phyloP scores from a whole-genome alignment of 257 asterid species.

The Knoxia roxburghii region DNA sequence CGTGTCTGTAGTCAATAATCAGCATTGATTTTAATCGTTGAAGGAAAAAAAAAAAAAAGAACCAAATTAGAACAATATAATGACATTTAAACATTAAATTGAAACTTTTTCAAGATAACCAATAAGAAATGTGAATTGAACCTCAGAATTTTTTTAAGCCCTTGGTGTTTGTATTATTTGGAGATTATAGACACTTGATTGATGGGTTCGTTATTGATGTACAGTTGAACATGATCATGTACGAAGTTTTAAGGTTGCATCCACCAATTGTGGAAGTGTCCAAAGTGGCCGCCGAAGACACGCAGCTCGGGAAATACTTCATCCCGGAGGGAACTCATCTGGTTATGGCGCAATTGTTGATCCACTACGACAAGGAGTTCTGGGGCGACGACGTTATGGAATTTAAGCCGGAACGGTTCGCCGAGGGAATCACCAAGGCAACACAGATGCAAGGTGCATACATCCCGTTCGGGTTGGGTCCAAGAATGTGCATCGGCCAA shows the following conservation, averaged over 20 bases:
- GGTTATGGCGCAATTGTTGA: constrained; percentile 22
- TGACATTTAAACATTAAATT: too few species aligned
- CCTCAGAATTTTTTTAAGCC: too few species aligned
- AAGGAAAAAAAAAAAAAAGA: too few species aligned
- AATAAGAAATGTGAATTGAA: too few species aligned
- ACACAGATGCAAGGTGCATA: constrained; percentile 29
- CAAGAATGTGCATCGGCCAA: constrained; percentile 42
- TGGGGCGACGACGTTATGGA: constrained; percentile 45
- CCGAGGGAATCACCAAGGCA: constrained; percentile 35
- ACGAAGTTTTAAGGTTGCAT: constrained; percentile 43
- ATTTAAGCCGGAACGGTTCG: constrained; percentile 43
- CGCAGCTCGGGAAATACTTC: constrained; percentile 30
- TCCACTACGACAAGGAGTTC: constrained; percentile 29
- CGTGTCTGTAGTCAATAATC: too few species aligned
- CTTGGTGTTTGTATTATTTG: too few species aligned
- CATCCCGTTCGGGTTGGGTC: constrained; percentile 49
- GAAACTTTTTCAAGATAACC: too few species aligned
- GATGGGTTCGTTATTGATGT: too few species aligned
- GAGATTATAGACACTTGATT: too few species aligned
- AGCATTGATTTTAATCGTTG: too few species aligned
- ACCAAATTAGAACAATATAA: too few species aligned
- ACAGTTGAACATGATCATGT: constrained; percentile 38
- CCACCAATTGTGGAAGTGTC: constrained; percentile 33
- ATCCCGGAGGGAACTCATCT: constrained; percentile 34
- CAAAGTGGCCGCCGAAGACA: constrained; percentile 23